Base-by-base conservation (phyloP, 2,329 filamentous ascomycete genomes). In the Claviceps paspali region DNA sequence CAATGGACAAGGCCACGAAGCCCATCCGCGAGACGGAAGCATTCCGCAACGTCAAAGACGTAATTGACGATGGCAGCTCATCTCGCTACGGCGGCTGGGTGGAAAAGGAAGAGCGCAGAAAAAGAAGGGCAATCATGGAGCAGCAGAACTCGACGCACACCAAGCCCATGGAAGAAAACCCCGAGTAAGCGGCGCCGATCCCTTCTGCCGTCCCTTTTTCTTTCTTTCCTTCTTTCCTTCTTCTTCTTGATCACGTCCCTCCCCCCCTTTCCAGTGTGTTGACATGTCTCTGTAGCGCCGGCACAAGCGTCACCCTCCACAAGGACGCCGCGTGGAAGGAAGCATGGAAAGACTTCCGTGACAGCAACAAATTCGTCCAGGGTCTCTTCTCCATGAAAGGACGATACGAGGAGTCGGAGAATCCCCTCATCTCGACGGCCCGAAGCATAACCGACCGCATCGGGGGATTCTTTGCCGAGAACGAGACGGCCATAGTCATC, bases 271-370 rank as follows among this genome's bases (percentile, higher is more conserved):
- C 18, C 8, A 17, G 15, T 24, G 4, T 23, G 18, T 30, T 35
- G n/a, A 29, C 14, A 8, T 30, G 11, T 18, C 11, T 17, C 46
- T 42, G n/a, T 47, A 95, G 91, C 41, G 91, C 91, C 41, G 91
- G 91, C 42, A 94, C 87, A 40, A 92, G 93, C 53, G 67, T 98
- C 34, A 96, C 88, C 1, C 58, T 98, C 1, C 91, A 98, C 69
- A 98, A 98, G 62, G 91, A 98, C 49, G 79, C 91, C 11, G 83
- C 82, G 17, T 96, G 88, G 85, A 95, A 94, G 63, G 88, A 96
- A 59, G 85, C 86, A n/a, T 98, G 91, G 91, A 76, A 80, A 51
- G 82, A 91, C 36, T 98, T 96, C 73, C 80, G 82, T 45, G 91
- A 98, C 57, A 77, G 76, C 46, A 94, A 80, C 61, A 85, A 81